phyloP scores from a whole-genome alignment of 75 land plant genomes.

The Isoetes taiwanensis region DNA sequence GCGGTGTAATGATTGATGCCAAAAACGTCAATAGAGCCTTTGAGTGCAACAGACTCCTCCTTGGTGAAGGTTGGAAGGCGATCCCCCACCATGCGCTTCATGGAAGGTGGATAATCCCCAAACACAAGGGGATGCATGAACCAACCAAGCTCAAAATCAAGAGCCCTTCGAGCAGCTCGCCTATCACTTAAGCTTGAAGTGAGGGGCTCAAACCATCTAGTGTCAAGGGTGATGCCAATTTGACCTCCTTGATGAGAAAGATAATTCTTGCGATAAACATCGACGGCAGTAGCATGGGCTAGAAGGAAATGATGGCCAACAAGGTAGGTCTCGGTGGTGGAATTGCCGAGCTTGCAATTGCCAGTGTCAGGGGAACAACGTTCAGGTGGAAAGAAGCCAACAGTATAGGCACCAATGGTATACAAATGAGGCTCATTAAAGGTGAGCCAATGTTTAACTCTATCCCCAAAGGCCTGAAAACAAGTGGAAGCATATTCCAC shows the following conservation, averaged over 20 bases:
- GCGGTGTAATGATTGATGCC: slow-evolving; percentile 59
- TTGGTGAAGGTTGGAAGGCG: slow-evolving; percentile 14
- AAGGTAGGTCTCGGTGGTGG: background rate
- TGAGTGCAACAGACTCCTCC: background rate
- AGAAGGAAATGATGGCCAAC: background rate
- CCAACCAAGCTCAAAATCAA: background rate
- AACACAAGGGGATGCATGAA: background rate
- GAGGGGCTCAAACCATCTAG: background rate
- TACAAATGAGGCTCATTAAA: slow-evolving; percentile 36
- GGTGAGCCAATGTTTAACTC: slow-evolving; percentile 31
- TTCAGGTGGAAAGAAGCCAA: background rate
- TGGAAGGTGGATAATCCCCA: background rate
- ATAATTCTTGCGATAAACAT: background rate
- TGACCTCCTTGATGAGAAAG: background rate
- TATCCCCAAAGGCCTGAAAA: slow-evolving; percentile 26
- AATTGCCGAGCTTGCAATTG: background rate
- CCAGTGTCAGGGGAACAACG: background rate
- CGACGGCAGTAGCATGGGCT: background rate
- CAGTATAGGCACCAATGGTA: no score
- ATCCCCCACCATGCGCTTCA: slow-evolving; percentile 1
- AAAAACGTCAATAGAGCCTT: slow-evolving; percentile 40
- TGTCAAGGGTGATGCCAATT: background rate
- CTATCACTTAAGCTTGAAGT: background rate
- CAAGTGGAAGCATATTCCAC: slow-evolving; percentile 24
- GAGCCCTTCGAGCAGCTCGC: background rate